phyloP scores from a whole-genome alignment of 2,329 filamentous ascomycete genomes.

The Aaosphaeria arxii region DNA sequence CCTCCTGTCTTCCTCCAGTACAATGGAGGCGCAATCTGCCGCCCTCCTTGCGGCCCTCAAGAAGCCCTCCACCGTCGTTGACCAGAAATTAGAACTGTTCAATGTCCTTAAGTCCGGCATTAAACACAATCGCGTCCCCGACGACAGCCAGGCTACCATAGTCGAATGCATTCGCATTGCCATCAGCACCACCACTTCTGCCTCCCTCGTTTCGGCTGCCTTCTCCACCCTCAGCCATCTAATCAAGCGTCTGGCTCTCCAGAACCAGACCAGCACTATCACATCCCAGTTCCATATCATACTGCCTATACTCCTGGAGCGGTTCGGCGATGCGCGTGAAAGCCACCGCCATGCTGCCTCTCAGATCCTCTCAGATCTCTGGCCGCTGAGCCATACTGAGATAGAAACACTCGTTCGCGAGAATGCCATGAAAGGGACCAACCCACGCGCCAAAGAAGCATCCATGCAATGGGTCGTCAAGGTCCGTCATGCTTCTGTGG shows the following conservation, averaged over 20 bases:
- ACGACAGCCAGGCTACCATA: slow-evolving; percentile 65
- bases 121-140: slow-evolving; percentile 88
- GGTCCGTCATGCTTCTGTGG: slow-evolving; percentile 42
- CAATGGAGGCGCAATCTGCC: slow-evolving; percentile 57
- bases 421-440: slow-evolving; percentile 74
- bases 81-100: slow-evolving; percentile 68
- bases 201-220: slow-evolving; percentile 71
- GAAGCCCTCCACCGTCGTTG: slow-evolving; percentile 64
- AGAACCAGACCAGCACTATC: slow-evolving; percentile 71
- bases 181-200: slow-evolving; percentile 71
- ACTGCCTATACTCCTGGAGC: slow-evolving; percentile 74
- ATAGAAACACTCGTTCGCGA: slow-evolving; percentile 80
- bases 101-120: slow-evolving; percentile 80
- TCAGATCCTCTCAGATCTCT: slow-evolving; percentile 75
- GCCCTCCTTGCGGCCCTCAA: slow-evolving; percentile 54
- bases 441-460: slow-evolving; percentile 78
- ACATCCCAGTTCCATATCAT: slow-evolving; percentile 68
- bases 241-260: slow-evolving; percentile 78
- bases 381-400: slow-evolving; percentile 65
- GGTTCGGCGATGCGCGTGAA: slow-evolving; percentile 84
- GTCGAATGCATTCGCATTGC: slow-evolving; percentile 80
- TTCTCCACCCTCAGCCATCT: slow-evolving; percentile 87
- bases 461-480: slow-evolving; percentile 82
- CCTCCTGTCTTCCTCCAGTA: slow-evolving; percentile 7
- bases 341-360: slow-evolving; percentile 73